A percentile compares a stretch with the other conserved stretches of the same genome.
phyloP scores from a whole-genome alignment of 108 stramenopile genomes.

The Hondaea fermentalgiana region DNA sequence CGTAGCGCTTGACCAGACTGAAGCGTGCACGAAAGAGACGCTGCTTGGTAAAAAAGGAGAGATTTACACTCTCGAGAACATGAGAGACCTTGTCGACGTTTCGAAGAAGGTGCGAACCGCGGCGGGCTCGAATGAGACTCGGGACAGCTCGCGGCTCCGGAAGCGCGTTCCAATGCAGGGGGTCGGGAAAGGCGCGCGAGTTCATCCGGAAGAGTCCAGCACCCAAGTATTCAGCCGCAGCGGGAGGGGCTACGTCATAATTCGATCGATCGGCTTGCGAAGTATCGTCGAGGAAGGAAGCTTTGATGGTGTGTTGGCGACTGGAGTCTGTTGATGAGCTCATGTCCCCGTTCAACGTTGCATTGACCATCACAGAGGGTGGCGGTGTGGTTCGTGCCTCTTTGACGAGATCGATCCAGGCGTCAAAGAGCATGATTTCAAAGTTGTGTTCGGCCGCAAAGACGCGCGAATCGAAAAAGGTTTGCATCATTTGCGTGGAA shows the following conservation, averaged over 20 bases:
- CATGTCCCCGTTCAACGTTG: not conserved
- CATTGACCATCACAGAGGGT: not conserved
- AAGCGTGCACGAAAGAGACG: not conserved
- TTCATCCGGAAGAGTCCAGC: not conserved
- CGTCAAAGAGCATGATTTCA: slow-evolving; percentile 11
- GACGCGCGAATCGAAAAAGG: not conserved
- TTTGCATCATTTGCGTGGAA: not conserved
- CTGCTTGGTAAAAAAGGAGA: not conserved
- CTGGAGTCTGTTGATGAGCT: too few species aligned
- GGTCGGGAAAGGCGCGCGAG: not conserved
- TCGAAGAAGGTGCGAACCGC: not conserved
- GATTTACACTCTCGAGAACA: not conserved
- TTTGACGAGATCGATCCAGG: not conserved
- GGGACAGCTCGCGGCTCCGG: not conserved
- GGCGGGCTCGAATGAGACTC: not conserved
- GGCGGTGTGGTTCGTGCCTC: not conserved
- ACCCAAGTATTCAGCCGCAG: not conserved
- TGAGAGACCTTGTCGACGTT: not conserved
- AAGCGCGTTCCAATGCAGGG: not conserved
- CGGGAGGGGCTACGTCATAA: not conserved
- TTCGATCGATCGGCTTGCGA: not conserved
- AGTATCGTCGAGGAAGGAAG: not conserved
- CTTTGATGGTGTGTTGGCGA: not conserved
- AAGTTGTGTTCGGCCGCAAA: slow-evolving; percentile 13
- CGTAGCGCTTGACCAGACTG: not conserved